A percentile compares a stretch with the other conserved stretches of the same genome.
phyloP scores from a whole-genome alignment of 2,329 filamentous ascomycete species.

The Myriosclerotinia duriaeana region DNA sequence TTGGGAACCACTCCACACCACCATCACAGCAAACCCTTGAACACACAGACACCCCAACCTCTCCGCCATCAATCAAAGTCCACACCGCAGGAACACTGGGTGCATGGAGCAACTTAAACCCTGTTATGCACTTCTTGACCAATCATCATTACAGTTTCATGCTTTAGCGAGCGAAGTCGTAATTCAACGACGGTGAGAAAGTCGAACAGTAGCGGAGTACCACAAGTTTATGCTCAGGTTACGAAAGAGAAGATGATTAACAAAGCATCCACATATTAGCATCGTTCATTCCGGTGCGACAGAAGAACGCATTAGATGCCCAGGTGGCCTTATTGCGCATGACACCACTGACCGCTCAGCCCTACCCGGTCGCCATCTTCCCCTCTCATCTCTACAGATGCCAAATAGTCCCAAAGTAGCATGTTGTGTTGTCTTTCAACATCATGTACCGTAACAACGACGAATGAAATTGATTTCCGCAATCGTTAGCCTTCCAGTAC shows the following conservation, averaged over 20 bases:
- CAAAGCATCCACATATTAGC: constrained; percentile 7
- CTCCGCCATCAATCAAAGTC: constrained; percentile 26
- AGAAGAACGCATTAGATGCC: constrained; percentile 19
- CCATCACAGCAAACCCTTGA: constrained; percentile 16
- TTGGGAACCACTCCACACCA: constrained; percentile 22
- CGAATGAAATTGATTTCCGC: constrained; percentile 1
- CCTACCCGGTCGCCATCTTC: constrained; percentile 31
- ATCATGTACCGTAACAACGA: neutral
- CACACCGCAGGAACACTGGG: constrained; percentile 27
- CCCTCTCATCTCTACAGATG: constrained; percentile 19
- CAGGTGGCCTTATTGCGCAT: constrained; percentile 23
- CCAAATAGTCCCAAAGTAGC: constrained; percentile 13
- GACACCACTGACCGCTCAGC: constrained; percentile 29
- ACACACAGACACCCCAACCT: constrained; percentile 15
- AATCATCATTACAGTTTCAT: constrained; percentile 18
- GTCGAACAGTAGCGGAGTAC: constrained; percentile 17
- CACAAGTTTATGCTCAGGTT: constrained; percentile 6
- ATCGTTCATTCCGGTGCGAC: constrained; percentile 17
- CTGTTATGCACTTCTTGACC: constrained; percentile 24
- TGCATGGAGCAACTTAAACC: constrained; percentile 19
- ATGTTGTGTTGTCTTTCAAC: constrained; percentile 10
- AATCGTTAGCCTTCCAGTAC: constrained; percentile 4
- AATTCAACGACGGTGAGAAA: constrained; percentile 27
- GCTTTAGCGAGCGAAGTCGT: constrained; percentile 24
- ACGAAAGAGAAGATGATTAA: constrained; percentile 15